Percentiles rank a stretch among this genome's conserved stretches.
phyloP scores from a whole-genome alignment of 305 asterid genomes.

The Fraxinus ornus region DNA sequence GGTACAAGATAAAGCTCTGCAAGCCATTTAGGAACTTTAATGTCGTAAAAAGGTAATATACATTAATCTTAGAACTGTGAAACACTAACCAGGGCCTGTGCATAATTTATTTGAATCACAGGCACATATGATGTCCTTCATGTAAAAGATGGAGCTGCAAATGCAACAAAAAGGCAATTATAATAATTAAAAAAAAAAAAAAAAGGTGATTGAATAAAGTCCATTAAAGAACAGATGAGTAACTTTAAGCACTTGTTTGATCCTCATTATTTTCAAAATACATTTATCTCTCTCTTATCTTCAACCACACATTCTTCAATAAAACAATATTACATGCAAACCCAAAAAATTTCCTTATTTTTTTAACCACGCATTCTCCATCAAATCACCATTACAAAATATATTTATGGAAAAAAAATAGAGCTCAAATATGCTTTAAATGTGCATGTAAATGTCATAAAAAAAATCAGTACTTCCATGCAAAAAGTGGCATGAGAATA shows the following conservation, averaged over 20 bases:
- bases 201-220: not conserved
- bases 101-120: slow-evolving; percentile 21
- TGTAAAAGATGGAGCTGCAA: slow-evolving; percentile 43
- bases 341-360: too few relatives aligned
- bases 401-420: too few relatives aligned
- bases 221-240: not conserved
- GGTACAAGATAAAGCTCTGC: slow-evolving; percentile 13
- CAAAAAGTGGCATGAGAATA: not conserved
- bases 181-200: not conserved
- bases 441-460: not conserved
- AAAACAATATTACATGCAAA: too few relatives aligned
- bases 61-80: not conserved
- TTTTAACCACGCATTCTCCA: too few relatives aligned
- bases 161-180: slow-evolving; percentile 8
- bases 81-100: slow-evolving; percentile 39
- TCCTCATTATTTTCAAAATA: too few relatives aligned
- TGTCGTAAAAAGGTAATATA: not conserved
- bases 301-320: too few relatives aligned
- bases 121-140: slow-evolving; percentile 36
- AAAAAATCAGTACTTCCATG: not conserved
- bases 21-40: not conserved
- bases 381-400: too few relatives aligned
- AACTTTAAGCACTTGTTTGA: too few relatives aligned
- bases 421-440: not conserved
- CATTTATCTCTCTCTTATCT: too few relatives aligned